Percentiles rank a stretch among this genome's conserved stretches.
Evolutionary conservation across 345 rosid species (phyloP).

Genomic region (Sisymbrium altissimum): DNA sequence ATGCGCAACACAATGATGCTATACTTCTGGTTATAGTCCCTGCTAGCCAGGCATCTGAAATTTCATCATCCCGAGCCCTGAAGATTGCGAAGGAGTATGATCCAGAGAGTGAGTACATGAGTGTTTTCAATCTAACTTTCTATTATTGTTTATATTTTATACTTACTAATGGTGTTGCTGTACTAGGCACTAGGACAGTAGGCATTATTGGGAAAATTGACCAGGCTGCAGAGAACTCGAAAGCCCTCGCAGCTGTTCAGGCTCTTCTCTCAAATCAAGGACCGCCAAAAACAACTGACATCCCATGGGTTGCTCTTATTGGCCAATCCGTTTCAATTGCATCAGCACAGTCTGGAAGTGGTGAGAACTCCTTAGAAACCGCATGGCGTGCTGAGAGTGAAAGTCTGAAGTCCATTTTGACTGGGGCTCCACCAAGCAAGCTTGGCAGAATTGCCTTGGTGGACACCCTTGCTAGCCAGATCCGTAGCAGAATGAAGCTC

Average conservation of each 20-base stretch:
- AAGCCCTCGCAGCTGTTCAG: slow-evolving; percentile 96
- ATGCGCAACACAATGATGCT: slow-evolving; percentile 82
- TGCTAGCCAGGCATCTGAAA: slow-evolving; percentile 86
- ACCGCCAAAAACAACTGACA: slow-evolving; percentile 87
- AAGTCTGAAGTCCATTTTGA: slow-evolving; percentile 72
- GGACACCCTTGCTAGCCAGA: slow-evolving; percentile 87
- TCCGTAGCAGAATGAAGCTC: slow-evolving; percentile 85
- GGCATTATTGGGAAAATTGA: slow-evolving; percentile 92
- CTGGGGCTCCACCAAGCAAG: slow-evolving; percentile 86
- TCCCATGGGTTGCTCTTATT: slow-evolving; percentile 96
- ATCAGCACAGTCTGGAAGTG: slow-evolving; percentile 74
- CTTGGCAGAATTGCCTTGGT: slow-evolving; percentile 94
- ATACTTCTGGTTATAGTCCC: slow-evolving; percentile 86
- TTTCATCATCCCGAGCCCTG: slow-evolving; percentile 87
- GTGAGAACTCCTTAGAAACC: slow-evolving; percentile 89
- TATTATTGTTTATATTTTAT: neutral
- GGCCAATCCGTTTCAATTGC: slow-evolving; percentile 96
- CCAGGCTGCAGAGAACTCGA: slow-evolving; percentile 82
- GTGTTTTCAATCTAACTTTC: neutral
- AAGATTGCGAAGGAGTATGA: slow-evolving; percentile 92
- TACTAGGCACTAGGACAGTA: slow-evolving; percentile 82
- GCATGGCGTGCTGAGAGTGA: slow-evolving; percentile 99
- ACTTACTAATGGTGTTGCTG: neutral
- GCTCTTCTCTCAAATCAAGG: slow-evolving; percentile 91
- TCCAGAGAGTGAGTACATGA: slow-evolving; percentile 62